Conservation (phyloP, 2,329 filamentous ascomycete species). For the Parastagonospora avenae region DNA sequence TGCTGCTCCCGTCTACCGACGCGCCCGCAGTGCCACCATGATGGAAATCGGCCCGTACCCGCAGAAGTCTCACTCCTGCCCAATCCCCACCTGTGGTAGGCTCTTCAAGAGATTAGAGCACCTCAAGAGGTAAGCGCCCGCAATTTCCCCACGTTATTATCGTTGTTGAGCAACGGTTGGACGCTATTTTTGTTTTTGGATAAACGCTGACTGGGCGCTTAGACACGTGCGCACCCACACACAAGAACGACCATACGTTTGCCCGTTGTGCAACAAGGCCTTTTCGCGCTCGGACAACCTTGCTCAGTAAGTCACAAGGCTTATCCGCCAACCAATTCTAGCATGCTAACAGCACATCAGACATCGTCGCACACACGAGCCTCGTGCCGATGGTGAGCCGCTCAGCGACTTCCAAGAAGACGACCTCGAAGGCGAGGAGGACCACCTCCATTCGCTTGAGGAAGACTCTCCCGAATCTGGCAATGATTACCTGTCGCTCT, state of each 20-base stretch:
- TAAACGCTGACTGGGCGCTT: slow-evolving; percentile 58
- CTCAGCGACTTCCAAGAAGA: slow-evolving; percentile 73
- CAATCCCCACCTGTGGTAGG: slow-evolving; percentile 96
- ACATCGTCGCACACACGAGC: slow-evolving; percentile 82
- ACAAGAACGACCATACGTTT: slow-evolving; percentile 97
- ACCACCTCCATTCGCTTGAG: slow-evolving; percentile 79
- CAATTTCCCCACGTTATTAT: slow-evolving; percentile 33
- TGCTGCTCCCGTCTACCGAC: slow-evolving; percentile 76
- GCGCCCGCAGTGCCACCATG: slow-evolving; percentile 91
- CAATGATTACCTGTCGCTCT: slow-evolving; percentile 58
- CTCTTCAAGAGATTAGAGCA: slow-evolving; percentile 99
- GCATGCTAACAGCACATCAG: slow-evolving; percentile 54
- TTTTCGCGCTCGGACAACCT: slow-evolving; percentile 99
- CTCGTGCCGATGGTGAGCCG: slow-evolving; percentile 66
- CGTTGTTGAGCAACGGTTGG: slow-evolving; percentile 11
- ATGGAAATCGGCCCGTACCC: slow-evolving; percentile 97
- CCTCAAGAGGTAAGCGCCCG: slow-evolving; percentile 85
- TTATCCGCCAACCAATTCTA: slow-evolving; percentile 13
- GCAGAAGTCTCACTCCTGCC: slow-evolving; percentile 97
- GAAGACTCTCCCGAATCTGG: slow-evolving; percentile 77
- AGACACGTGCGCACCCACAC: slow-evolving; percentile 99
- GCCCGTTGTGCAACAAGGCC: slow-evolving; percentile 96
- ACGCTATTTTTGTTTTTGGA: slow-evolving; percentile 39
- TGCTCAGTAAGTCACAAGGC: slow-evolving; percentile 73
- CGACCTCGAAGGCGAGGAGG: slow-evolving; percentile 86